These are phyloP conservation scores for Colletotrichum sp. DNA, from an alignment of 2,329 filamentous ascomycete species.

Conservation along the genomic window DNA sequence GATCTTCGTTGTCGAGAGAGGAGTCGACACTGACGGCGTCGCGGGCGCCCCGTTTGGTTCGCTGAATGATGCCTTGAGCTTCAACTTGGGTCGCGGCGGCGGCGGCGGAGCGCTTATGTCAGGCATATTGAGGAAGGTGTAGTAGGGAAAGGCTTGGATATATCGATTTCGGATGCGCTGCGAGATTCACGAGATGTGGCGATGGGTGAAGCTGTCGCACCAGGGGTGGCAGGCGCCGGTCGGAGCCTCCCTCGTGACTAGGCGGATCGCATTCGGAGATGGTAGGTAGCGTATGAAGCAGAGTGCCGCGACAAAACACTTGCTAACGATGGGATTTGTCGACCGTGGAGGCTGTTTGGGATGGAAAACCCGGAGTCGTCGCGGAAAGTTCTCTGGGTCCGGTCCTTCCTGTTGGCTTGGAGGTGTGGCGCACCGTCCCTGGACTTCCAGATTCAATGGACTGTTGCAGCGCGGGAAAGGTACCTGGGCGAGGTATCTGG, in stretches of 20 bases:
- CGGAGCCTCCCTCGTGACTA: neutral
- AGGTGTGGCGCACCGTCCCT: neutral
- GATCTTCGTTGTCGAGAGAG: slow-evolving; percentile 36
- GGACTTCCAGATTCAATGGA: neutral
- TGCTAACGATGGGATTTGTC: neutral
- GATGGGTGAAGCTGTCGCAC: neutral
- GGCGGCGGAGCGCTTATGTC: slow-evolving; percentile 20
- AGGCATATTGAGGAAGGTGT: slow-evolving; percentile 1
- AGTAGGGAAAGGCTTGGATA: neutral
- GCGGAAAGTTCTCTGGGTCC: neutral
- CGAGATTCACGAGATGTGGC: neutral
- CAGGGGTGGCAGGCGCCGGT: neutral
- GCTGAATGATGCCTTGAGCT: slow-evolving; percentile 26
- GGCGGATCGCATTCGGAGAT: neutral
- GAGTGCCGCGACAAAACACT: neutral
- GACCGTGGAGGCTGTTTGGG: neutral
- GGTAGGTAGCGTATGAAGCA: neutral
- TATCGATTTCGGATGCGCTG: neutral
- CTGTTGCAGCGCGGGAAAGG: neutral
- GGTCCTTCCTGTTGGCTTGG: neutral
- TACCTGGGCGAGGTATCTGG: neutral
- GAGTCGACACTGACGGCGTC: slow-evolving; percentile 22
- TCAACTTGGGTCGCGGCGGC: slow-evolving; percentile 27
- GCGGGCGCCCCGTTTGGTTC: slow-evolving; percentile 20
- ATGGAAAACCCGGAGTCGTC: neutral